Evolutionary conservation across 2,329 filamentous ascomycete genomes (phyloP), one percentile per base, ranked within the genome.

Genomic region (Trichoderma sp.): DNA sequence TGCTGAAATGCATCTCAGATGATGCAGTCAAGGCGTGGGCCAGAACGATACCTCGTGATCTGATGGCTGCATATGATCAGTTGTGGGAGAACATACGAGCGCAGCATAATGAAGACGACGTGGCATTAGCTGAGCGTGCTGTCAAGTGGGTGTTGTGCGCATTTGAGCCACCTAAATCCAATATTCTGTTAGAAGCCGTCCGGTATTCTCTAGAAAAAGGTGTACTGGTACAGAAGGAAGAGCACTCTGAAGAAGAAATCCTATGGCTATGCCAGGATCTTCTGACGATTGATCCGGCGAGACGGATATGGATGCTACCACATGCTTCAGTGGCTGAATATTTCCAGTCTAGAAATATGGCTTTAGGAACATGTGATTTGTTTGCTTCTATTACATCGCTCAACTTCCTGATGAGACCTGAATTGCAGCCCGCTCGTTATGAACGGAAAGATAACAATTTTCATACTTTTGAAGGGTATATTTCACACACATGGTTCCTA

Each of bases 21-120:
- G 47, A 63, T 15, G 73, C 74, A 9, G 51, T 76, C n/a, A 21
- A 69, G 2, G 9, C 61, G 1, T 75, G 75, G 56, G 56, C 74
- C 4, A 56, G 69, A 14, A 56, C 61, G 8, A 9, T 74, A 1
- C 75, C 75, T 12, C 28, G 32, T 0, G 73, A 72, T 43, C 36
- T 76, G 7, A 70, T 72, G 21, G 60, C 26, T 5, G 72, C 75
- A 11, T 76, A 76, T 6, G 70, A 53, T 11, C 69, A 68, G n/a
- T 71, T 74, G 6, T 74, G 71, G 12, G 21, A 62, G 6, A 43
- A 18, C 2, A 72, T 69, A 1, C 18, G 15, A 34, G 28, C 21
- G 26, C 71, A 69, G 4, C 26, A 32, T 67, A 43, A n/a, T 1
- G 57, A 57, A 34, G 24, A 57, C 15, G 47, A 71, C 6, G 6